Conservation (phyloP, 306 rosid genomes). For the Astragalus glycyphyllos region DNA sequence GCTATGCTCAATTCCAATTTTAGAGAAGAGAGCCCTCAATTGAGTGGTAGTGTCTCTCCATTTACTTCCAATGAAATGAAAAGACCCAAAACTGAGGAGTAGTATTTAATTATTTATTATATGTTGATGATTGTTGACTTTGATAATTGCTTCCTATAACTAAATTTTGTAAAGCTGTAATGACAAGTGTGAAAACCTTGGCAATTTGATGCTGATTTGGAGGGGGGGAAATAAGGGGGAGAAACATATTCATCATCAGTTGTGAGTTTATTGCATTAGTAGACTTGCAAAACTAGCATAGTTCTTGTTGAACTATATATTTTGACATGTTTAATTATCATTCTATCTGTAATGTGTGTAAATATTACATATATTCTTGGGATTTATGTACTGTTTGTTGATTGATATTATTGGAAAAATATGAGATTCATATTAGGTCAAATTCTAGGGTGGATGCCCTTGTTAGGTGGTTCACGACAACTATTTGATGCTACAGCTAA, state of each 20-base stretch:
- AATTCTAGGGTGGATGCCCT: too few relatives aligned
- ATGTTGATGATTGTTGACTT: conserved; percentile 40
- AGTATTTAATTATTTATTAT: neutral
- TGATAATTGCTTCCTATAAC: conserved; percentile 42
- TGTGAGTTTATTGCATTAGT: conserved; percentile 49
- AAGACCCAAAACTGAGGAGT: conserved; percentile 76
- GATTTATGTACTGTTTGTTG: conserved; percentile 38
- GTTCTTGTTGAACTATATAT: conserved; percentile 25
- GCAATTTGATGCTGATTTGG: conserved; percentile 46
- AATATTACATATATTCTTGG: conserved; percentile 6
- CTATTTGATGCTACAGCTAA: too few relatives aligned
- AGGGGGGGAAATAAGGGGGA: conserved; percentile 44
- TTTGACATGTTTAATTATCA: conserved; percentile 31
- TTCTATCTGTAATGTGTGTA: conserved; percentile 21
- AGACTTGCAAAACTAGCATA: conserved; percentile 41
- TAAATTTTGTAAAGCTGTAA: conserved; percentile 49
- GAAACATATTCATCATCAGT: conserved; percentile 44
- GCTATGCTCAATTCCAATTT: conserved; percentile 63
- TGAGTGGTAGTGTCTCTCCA: conserved; percentile 68
- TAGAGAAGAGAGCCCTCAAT: conserved; percentile 67
- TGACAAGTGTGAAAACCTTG: conserved; percentile 27
- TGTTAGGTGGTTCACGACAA: too few relatives aligned
- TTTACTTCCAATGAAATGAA: conserved; percentile 76
- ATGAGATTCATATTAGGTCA: conserved; percentile 17
- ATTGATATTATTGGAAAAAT: conserved; percentile 30